A percentile compares a stretch with the other conserved stretches of the same genome.
phyloP scores from a whole-genome alignment of 495 filamentous ascomycete genomes.

The Rostrohypoxylon terebratum region DNA sequence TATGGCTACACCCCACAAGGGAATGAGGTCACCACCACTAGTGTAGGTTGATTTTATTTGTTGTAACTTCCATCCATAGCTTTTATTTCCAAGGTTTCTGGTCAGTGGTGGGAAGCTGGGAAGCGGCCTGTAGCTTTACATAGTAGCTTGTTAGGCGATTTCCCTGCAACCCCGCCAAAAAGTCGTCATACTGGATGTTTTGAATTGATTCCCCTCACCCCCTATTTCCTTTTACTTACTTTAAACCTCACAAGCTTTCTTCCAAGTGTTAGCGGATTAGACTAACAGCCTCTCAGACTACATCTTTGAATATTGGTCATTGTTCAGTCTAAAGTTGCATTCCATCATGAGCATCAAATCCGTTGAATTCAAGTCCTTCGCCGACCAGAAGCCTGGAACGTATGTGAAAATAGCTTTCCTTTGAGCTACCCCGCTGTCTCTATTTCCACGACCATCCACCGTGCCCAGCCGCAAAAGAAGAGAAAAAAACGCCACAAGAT shows the following conservation, averaged over 20 bases:
- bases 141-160: no score
- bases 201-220: slow-evolving; percentile 31
- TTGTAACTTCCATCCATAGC: background rate
- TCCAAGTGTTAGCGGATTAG: background rate
- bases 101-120: background rate
- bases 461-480: slow-evolving; percentile 4
- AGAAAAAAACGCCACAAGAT: background rate
- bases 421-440: slow-evolving; percentile 48
- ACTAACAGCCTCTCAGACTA: background rate
- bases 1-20: slow-evolving; percentile 23
- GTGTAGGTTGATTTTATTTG: slow-evolving; percentile 19
- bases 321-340: background rate
- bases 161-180: slow-evolving; percentile 36
- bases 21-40: slow-evolving; percentile 36
- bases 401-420: slow-evolving; percentile 67
- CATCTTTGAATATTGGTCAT: background rate
- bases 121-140: slow-evolving; percentile 4
- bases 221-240: slow-evolving; percentile 15
- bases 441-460: slow-evolving; percentile 34
- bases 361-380: slow-evolving; percentile 81
- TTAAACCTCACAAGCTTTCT: slow-evolving; percentile 18
- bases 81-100: background rate
- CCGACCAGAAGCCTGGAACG: slow-evolving; percentile 99
- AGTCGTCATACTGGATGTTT: slow-evolving; percentile 48
- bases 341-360: slow-evolving; percentile 76